A percentile compares a stretch with the other conserved stretches of the same genome.
Conservation (phyloP, 495 filamentous ascomycete genomes). For the Tirmania nivea region DNA sequence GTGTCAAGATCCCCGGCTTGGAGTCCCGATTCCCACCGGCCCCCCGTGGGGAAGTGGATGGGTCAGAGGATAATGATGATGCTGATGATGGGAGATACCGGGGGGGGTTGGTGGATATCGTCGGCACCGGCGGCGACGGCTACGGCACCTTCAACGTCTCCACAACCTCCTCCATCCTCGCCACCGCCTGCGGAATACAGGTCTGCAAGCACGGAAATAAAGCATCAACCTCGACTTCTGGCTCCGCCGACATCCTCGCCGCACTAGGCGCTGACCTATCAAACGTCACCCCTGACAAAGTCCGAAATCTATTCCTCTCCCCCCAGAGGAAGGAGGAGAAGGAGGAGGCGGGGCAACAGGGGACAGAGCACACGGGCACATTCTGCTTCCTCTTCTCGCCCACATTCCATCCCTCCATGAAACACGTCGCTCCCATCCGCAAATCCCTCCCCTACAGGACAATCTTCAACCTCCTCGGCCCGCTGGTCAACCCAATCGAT, state of each 20-base stretch:
- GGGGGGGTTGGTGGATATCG: slow-evolving; percentile 48
- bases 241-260: slow-evolving; percentile 70
- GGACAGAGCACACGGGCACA: slow-evolving; percentile 43
- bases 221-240: slow-evolving; percentile 86
- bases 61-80: too few species aligned
- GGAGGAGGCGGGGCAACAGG: not conserved
- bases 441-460: slow-evolving; percentile 72
- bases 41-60: slow-evolving; percentile 12
- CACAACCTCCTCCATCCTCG: slow-evolving; percentile 82
- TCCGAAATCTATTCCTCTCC: slow-evolving; percentile 34
- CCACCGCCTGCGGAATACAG: slow-evolving; percentile 78
- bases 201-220: slow-evolving; percentile 94
- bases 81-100: slow-evolving; percentile 25
- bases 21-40: not conserved
- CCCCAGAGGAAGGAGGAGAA: not conserved
- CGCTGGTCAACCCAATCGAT: slow-evolving; percentile 72
- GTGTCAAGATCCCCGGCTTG: slow-evolving; percentile 5
- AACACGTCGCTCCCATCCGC: slow-evolving; percentile 60
- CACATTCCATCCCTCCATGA: slow-evolving; percentile 88
- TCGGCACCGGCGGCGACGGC: slow-evolving; percentile 88
- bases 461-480: slow-evolving; percentile 90
- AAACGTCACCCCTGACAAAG: slow-evolving; percentile 45
- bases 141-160: slow-evolving; percentile 97
- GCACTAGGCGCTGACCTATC: slow-evolving; percentile 51
- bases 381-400: slow-evolving; percentile 95